A percentile compares a stretch with the other conserved stretches of the same genome.
Evolutionary conservation across 495 filamentous ascomycete genomes (phyloP).

Genomic region (Penicillium taxi): DNA sequence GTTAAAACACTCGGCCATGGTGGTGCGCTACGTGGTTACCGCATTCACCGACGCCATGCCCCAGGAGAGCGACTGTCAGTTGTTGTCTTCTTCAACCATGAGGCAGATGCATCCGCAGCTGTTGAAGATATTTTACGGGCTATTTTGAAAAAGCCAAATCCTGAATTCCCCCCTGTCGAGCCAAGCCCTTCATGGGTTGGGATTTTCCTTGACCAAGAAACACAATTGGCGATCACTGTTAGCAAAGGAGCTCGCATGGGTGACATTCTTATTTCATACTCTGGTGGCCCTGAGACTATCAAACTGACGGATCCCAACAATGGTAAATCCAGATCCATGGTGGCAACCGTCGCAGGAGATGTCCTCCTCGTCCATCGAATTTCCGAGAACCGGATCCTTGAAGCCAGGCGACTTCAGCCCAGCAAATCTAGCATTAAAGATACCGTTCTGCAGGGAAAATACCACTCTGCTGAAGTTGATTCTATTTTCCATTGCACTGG

Average conservation of each 20-base stretch:
- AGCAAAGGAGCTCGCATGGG: constrained; percentile 9
- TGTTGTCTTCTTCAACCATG: constrained; percentile 24
- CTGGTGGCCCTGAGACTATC: constrained; percentile 1
- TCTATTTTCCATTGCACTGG: constrained; percentile 27
- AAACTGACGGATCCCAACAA: constrained; percentile 7
- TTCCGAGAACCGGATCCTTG: constrained; percentile 19
- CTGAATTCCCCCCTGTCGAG: neutral
- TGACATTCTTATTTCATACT: constrained; percentile 17
- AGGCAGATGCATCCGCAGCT: constrained; percentile 11
- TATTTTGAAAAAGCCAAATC: constrained; percentile 10
- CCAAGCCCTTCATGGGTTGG: constrained; percentile 15
- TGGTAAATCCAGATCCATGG: constrained; percentile 6
- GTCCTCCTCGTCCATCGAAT: constrained; percentile 16
- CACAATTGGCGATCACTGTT: constrained; percentile 15
- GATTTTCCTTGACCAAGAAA: constrained; percentile 22
- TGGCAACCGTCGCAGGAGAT: constrained; percentile 15
- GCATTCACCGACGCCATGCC: constrained; percentile 21
- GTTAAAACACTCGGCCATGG: constrained; percentile 21
- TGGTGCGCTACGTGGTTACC: constrained; percentile 28
- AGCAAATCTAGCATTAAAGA: constrained; percentile 4
- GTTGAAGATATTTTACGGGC: constrained; percentile 13
- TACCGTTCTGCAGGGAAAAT: constrained; percentile 13
- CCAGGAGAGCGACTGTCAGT: constrained; percentile 21
- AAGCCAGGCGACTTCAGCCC: constrained; percentile 14
- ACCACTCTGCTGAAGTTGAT: constrained; percentile 20